Conservation (phyloP, 495 filamentous ascomycete species). For the Penicillium goetzii region DNA sequence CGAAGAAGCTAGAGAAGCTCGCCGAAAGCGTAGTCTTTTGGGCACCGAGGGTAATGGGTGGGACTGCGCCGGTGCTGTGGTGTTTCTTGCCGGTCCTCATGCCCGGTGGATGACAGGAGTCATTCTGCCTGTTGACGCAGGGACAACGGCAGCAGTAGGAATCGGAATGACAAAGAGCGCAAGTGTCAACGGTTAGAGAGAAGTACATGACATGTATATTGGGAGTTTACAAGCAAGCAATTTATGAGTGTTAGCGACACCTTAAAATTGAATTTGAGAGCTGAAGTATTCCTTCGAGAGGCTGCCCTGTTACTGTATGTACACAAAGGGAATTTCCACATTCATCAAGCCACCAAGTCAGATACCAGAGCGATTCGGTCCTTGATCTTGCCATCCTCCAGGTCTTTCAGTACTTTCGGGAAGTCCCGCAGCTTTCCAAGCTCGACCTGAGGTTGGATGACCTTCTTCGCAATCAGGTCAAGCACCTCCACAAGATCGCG, state of each 20-base stretch:
- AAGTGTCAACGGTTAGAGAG: constrained; percentile 27
- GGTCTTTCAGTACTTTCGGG: constrained; percentile 23
- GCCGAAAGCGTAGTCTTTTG: constrained; percentile 54
- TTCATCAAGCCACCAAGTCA: constrained; percentile 5
- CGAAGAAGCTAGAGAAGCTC: constrained; percentile 48
- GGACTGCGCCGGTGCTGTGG: constrained; percentile 46
- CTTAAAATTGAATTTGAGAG: neutral
- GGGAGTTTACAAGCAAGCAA: neutral
- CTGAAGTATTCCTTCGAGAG: neutral
- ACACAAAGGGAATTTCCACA: neutral
- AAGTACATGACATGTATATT: neutral
- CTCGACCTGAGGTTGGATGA: constrained; percentile 26
- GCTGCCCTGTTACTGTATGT: neutral
- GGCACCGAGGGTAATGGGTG: constrained; percentile 58
- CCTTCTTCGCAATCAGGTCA: constrained; percentile 20
- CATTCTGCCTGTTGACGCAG: constrained; percentile 53
- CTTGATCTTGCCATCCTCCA: constrained; percentile 24
- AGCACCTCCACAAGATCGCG: constrained; percentile 26
- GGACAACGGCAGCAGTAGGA: constrained; percentile 44
- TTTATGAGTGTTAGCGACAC: neutral
- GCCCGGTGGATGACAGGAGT: constrained; percentile 55
- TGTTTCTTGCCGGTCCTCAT: constrained; percentile 51
- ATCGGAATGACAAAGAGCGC: constrained; percentile 36
- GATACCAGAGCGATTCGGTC: constrained; percentile 25
- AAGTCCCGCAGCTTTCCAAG: constrained; percentile 21